These are phyloP conservation scores for Fusarium sp. DNA, from an alignment of 2,329 filamentous ascomycete species.

Conservation along the genomic window DNA sequence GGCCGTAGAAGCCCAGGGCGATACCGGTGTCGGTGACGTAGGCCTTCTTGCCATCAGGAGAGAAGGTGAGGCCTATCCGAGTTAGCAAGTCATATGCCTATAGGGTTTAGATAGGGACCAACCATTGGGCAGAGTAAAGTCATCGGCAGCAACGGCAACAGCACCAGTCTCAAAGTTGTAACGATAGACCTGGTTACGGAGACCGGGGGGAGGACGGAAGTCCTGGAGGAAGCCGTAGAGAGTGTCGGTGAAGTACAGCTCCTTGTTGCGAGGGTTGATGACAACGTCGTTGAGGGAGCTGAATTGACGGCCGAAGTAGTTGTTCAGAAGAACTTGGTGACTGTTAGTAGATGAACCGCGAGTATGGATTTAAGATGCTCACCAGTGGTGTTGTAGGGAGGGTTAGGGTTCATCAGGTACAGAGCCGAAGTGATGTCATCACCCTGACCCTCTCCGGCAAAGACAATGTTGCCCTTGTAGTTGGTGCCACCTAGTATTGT, in stretches of 20 bases:
- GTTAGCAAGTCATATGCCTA: background rate
- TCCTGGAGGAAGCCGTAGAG: constrained; percentile 70
- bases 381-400: constrained; percentile 60
- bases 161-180: constrained; percentile 63
- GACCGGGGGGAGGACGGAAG: constrained; percentile 64
- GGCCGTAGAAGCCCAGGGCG: constrained; percentile 54
- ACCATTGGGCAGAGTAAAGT: constrained; percentile 67
- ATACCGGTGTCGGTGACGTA: constrained; percentile 70
- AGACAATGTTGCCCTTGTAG: constrained; percentile 62
- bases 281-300: constrained; percentile 71
- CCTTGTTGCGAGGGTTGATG: constrained; percentile 63
- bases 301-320: constrained; percentile 70
- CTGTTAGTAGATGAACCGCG: background rate
- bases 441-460: constrained; percentile 64
- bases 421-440: constrained; percentile 44
- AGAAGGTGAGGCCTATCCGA: constrained; percentile 63
- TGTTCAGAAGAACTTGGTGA: constrained; percentile 63
- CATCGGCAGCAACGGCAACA: constrained; percentile 68
- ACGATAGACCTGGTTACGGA: constrained; percentile 71
- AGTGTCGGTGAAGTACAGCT: constrained; percentile 74
- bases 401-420: constrained; percentile 45
- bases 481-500: constrained; percentile 59
- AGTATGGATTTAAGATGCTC: too few relatives aligned
- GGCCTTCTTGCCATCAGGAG: constrained; percentile 62
- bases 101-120: background rate